These are phyloP conservation scores for Candida frijolesensis DNA, from an alignment of 1,139 yeast genomes.

Conservation along the genomic window DNA sequence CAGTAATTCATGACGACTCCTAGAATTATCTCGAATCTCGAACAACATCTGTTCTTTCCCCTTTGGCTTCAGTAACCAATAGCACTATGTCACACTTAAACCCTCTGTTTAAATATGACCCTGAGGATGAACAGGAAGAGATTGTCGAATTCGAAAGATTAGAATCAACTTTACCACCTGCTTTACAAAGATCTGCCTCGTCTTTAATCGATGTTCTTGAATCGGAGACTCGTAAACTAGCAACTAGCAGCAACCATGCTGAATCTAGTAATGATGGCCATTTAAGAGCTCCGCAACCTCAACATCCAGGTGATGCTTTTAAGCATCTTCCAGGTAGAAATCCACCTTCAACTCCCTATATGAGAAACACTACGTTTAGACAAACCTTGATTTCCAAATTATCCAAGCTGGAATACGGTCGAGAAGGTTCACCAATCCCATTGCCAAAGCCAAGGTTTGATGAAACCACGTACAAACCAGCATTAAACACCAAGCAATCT, in stretches of 20 bases:
- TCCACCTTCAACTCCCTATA: slow-evolving; percentile 18
- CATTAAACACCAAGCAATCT: slow-evolving; percentile 62
- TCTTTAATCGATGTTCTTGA: slow-evolving; percentile 40
- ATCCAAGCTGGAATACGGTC: slow-evolving; percentile 35
- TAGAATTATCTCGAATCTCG: too few relatives aligned
- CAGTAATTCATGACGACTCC: too few relatives aligned
- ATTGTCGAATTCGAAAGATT: slow-evolving; percentile 44
- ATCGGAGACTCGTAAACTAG: slow-evolving; percentile 9
- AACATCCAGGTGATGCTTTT: slow-evolving; percentile 9
- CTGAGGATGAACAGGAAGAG: slow-evolving; percentile 17
- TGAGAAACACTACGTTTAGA: slow-evolving; percentile 15
- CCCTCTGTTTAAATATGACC: slow-evolving; percentile 7
- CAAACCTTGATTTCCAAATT: slow-evolving; percentile 33
- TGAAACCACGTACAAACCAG: slow-evolving; percentile 56
- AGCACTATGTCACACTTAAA: slow-evolving; percentile 9
- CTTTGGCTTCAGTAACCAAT: not conserved
- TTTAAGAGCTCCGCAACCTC: slow-evolving; percentile 15
- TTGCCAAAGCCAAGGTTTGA: slow-evolving; percentile 51
- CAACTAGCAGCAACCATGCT: not conserved
- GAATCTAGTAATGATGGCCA: not conserved
- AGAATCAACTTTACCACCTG: slow-evolving; percentile 48
- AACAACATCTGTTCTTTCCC: not conserved
- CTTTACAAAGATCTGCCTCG: slow-evolving; percentile 43
- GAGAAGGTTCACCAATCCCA: slow-evolving; percentile 53
- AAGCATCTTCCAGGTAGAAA: slow-evolving; percentile 15